Evolutionary conservation across 2,329 filamentous ascomycete species (phyloP).

Genomic region (Apiospora koreana): DNA sequence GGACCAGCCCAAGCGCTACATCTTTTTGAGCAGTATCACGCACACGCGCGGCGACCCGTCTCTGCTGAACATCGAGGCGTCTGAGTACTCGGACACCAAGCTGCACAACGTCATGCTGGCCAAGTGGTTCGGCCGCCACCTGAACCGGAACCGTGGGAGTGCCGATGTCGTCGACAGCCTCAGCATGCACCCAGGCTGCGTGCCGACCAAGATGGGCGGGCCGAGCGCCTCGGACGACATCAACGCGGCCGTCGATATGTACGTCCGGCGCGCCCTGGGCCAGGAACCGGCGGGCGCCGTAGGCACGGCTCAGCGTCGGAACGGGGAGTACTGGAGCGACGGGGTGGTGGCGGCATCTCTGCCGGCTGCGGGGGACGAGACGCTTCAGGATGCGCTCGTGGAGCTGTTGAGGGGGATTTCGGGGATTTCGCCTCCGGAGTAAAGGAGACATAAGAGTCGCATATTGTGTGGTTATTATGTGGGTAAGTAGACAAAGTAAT

Average conservation of each 20-base stretch:
- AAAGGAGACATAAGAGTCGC: neutral
- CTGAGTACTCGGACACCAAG: constrained; percentile 54
- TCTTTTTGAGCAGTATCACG: constrained; percentile 53
- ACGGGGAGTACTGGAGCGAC: neutral
- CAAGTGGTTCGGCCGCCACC: constrained; percentile 51
- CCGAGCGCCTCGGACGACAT: constrained; percentile 45
- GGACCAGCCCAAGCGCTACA: constrained; percentile 41
- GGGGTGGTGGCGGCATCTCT: neutral
- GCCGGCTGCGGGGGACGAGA: neutral
- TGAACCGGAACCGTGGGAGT: constrained; percentile 19
- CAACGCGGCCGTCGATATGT: constrained; percentile 48
- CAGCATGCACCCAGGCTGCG: constrained; percentile 54
- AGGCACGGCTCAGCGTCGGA: constrained; percentile 16
- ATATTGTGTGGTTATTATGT: no score
- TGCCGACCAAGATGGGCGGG: constrained; percentile 56
- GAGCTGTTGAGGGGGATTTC: neutral
- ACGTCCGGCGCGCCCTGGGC: constrained; percentile 47
- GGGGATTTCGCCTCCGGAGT: neutral
- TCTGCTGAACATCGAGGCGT: constrained; percentile 36
- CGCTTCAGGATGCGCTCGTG: neutral
- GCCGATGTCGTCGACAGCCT: constrained; percentile 40
- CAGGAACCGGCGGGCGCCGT: constrained; percentile 10
- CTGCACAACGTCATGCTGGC: constrained; percentile 57
- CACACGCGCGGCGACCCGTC: constrained; percentile 47
- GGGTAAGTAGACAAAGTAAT: no score